Base-by-base conservation (phyloP, 2,329 filamentous ascomycete genomes). In the Monilinia aucupariae region DNA sequence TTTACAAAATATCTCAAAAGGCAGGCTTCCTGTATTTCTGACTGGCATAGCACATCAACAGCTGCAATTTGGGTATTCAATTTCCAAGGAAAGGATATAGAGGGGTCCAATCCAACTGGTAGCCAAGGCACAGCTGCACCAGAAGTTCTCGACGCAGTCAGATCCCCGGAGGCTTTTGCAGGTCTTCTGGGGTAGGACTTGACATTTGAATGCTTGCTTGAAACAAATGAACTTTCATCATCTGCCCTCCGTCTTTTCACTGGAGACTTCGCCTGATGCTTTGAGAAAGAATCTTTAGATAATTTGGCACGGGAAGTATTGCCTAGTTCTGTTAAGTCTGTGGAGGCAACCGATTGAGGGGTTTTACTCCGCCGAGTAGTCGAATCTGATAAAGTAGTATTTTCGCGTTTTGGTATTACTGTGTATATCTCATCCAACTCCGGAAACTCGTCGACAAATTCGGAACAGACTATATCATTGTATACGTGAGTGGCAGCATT, bases 1-100 rank as follows among this genome's bases (percentile, higher is more conserved):
- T 73, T 67, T 27, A 67, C 65, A 50, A 69, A 71, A 43, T 71
- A 71, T 15, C 68, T 53, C 61, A 70, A 67, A 15, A 70, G 60
- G 39, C 68, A 68, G n/a, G 65, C 69, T 52, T 71, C 68, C 37
- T 69, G 66, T 20, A 67, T 41, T 47, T 60, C 64, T 2, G 53
- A 48, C 17, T 63, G 55, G n/a, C 41, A 43, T 39, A 32, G 48
- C 32, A 55, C 61, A 60, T 60, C 47, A 10, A 45, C 39, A 5
- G 30, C 37, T 54, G 15, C 27, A 15, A 20, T 37, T 25, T 54
- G 49, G 20, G 27, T 17, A 34, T 37, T 48, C 15, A 47, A 34
- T n/a, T 54, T 39, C 34, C 30, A 39, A 12, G 59, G 22, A 7
- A 32, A 34, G 27, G 54, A 47, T 25, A 39, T 37, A n/a, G 39